These are phyloP conservation scores for Colletotrichum orbiculare DNA, from an alignment of 2,329 filamentous ascomycete species.

Conservation along the genomic window DNA sequence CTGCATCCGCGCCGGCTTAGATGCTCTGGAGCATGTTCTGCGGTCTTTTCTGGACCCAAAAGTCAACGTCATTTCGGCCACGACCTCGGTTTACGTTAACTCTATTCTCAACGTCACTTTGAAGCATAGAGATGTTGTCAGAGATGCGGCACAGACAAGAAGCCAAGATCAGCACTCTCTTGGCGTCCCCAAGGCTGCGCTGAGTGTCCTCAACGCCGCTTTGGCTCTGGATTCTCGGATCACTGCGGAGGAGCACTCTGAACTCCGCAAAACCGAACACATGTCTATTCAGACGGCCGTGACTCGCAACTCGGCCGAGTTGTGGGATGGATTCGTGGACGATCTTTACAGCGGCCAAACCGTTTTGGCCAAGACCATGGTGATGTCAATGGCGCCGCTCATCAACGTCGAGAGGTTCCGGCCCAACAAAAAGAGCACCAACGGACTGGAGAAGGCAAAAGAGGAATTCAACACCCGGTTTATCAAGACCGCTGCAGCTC, in stretches of 20 bases:
- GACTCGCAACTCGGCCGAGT: constrained; percentile 75
- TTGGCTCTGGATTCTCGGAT: constrained; percentile 58
- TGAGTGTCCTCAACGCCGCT: constrained; percentile 63
- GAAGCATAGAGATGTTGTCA: constrained; percentile 70
- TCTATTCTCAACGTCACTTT: constrained; percentile 74
- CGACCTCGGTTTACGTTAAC: constrained; percentile 71
- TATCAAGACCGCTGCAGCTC: constrained; percentile 62
- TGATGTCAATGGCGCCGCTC: constrained; percentile 77
- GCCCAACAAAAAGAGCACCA: constrained; percentile 58
- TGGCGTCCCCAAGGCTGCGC: constrained; percentile 60
- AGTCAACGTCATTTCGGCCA: constrained; percentile 54
- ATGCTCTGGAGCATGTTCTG: constrained; percentile 67
- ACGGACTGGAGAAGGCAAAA: constrained; percentile 58
- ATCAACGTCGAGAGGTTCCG: constrained; percentile 81
- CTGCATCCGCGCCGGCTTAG: constrained; percentile 73
- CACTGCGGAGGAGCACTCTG: constrained; percentile 51
- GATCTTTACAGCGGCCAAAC: constrained; percentile 74
- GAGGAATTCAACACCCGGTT: constrained; percentile 83
- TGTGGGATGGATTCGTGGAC: constrained; percentile 82
- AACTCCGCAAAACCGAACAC: constrained; percentile 36
- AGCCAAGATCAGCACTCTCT: constrained; percentile 50
- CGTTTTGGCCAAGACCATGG: constrained; percentile 78
- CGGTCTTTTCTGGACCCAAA: constrained; percentile 63
- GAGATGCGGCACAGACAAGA: constrained; percentile 57
- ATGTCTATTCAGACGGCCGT: constrained; percentile 71